A percentile compares a stretch with the other conserved stretches of the same genome.
phyloP scores from a whole-genome alignment of 495 filamentous ascomycete species.

The Venustampulla echinocandica region DNA sequence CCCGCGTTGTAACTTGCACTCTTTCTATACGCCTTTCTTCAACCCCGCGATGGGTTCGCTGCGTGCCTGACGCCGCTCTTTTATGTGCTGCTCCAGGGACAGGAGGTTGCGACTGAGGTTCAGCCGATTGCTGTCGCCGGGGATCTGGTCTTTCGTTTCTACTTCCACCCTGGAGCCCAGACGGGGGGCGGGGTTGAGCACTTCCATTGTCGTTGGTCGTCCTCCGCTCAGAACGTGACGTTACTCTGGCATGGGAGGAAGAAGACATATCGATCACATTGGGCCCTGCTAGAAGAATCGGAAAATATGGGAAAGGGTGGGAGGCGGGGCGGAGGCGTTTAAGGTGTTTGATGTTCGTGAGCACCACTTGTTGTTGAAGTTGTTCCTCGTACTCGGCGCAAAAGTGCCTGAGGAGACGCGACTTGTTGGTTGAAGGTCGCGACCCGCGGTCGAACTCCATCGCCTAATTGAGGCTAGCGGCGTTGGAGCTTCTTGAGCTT shows the following conservation, averaged over 20 bases:
- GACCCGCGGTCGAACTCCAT: neutral
- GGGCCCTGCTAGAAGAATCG: constrained; percentile 13
- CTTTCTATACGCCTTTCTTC: constrained; percentile 36
- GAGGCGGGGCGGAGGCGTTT: neutral
- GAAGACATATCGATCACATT: constrained; percentile 22
- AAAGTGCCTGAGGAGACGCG: no score
- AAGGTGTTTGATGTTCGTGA: neutral
- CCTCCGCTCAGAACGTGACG: constrained; percentile 19
- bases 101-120: constrained; percentile 9
- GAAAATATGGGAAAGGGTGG: neutral
- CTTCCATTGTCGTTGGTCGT: constrained; percentile 19
- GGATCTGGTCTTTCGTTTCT: constrained; percentile 16
- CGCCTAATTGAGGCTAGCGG: neutral
- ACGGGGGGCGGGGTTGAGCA: constrained; percentile 18
- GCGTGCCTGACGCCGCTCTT: constrained; percentile 18
- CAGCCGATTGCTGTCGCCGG: constrained; percentile 16
- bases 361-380: no score
- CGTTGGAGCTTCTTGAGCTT: neutral
- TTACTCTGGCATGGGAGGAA: constrained; percentile 17
- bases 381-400: no score
- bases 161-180: constrained; percentile 9
- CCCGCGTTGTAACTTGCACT: constrained; percentile 52
- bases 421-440: neutral
- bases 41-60: constrained; percentile 13
- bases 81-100: constrained; percentile 13